Percentiles rank a stretch among this genome's conserved stretches.
Conservation (phyloP, 257 asterid species). For the Leptodermis oblonga region DNA sequence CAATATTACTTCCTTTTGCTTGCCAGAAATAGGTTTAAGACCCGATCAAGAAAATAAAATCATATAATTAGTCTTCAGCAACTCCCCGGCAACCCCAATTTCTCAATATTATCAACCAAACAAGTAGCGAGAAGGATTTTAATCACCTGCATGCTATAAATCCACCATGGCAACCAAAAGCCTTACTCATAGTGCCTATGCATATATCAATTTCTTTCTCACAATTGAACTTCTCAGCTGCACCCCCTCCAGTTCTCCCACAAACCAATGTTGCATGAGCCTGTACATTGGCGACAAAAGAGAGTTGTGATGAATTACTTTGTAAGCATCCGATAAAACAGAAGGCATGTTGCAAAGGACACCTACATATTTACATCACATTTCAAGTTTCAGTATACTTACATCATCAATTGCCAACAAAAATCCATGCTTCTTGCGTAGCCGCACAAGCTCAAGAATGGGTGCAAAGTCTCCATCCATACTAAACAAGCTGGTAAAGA, state of each 20-base stretch:
- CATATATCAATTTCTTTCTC: conserved; percentile 78
- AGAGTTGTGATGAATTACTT: conserved; percentile 2
- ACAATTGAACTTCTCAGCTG: conserved; percentile 79
- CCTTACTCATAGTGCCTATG: conserved; percentile 93
- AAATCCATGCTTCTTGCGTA: conserved; percentile 84
- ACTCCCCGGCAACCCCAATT: neutral
- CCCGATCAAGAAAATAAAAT: neutral
- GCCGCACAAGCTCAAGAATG: conserved; percentile 71
- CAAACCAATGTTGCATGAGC: conserved; percentile 97
- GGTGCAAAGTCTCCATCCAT: conserved; percentile 99
- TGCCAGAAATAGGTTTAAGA: neutral
- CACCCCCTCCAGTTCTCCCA: conserved; percentile 92
- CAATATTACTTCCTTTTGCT: neutral
- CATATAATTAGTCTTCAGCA: neutral
- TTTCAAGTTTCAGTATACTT: conserved; percentile 30
- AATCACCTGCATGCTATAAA: conserved; percentile 90
- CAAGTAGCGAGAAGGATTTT: neutral
- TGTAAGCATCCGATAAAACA: neutral
- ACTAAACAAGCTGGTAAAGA: conserved; percentile 73
- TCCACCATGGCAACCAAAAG: conserved; percentile 99
- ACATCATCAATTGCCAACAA: conserved; percentile 96
- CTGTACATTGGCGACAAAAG: conserved; percentile 31
- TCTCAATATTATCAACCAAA: neutral
- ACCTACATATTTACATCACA: neutral
- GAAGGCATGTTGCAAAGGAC: neutral